Evolutionary conservation across 1,284 basidiomycete species (phyloP).

Genomic region (Ceratobasidium sp.): DNA sequence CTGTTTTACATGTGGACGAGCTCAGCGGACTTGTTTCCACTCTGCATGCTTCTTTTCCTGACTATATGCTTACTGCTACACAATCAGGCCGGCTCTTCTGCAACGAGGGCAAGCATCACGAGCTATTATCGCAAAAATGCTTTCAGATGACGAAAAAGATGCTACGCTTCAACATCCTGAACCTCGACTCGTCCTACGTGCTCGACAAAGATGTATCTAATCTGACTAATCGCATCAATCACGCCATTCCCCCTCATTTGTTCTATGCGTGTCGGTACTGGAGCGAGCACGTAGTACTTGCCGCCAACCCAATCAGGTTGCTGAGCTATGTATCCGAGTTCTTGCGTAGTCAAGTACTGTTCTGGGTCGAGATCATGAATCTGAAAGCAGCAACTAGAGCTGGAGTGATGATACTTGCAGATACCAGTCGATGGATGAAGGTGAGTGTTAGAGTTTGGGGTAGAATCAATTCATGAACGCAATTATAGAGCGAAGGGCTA

Average conservation of each 20-base stretch:
- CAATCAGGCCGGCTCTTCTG: neutral
- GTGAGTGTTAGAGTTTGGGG: too few species aligned
- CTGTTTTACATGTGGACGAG: neutral
- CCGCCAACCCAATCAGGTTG: too few species aligned
- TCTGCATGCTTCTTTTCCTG: conserved; percentile 5
- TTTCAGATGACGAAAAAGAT: neutral
- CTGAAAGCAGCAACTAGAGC: too few species aligned
- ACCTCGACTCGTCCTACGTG: neutral
- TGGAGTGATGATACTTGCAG: too few species aligned
- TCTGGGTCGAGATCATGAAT: too few species aligned
- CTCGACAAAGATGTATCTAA: neutral
- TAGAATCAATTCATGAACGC: too few species aligned
- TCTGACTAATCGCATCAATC: neutral
- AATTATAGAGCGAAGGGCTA: too few species aligned
- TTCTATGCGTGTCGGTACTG: conserved; percentile 8
- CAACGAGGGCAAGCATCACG: neutral
- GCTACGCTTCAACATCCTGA: neutral
- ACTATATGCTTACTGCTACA: neutral
- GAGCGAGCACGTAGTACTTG: neutral
- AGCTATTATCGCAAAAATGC: neutral
- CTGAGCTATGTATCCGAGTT: too few species aligned
- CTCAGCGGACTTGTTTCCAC: neutral
- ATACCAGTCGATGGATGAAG: too few species aligned
- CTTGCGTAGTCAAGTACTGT: too few species aligned
- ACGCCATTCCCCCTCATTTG: neutral